Conservation (phyloP, 2,329 filamentous ascomycete species). For the Fonsecaea nubica region DNA sequence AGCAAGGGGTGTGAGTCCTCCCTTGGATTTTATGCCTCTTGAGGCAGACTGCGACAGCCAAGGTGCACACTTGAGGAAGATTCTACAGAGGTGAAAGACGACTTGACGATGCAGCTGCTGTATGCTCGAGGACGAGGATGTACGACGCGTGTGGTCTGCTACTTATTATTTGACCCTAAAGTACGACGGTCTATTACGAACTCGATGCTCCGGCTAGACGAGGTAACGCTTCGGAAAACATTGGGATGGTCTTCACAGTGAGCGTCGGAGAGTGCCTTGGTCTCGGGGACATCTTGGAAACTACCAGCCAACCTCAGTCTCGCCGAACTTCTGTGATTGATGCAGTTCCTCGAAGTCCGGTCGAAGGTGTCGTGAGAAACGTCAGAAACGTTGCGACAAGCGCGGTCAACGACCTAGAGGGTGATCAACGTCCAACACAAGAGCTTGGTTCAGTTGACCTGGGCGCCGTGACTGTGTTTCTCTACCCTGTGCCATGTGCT, state of each 20-base stretch:
- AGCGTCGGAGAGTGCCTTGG: not conserved
- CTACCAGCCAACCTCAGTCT: not conserved
- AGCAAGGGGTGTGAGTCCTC: conserved; percentile 3
- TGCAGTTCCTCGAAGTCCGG: not conserved
- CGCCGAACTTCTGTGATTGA: not conserved
- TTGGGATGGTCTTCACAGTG: not conserved
- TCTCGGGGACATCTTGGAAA: not conserved
- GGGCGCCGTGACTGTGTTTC: not conserved
- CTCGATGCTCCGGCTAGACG: not conserved
- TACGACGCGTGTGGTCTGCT: not conserved
- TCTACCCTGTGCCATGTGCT: not conserved
- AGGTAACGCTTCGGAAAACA: not conserved
- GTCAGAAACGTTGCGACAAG: not conserved
- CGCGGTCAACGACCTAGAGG: not conserved
- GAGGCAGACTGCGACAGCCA: conserved; percentile 36
- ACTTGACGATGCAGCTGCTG: not conserved
- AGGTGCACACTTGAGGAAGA: conserved; percentile 35
- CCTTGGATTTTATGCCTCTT: conserved; percentile 35
- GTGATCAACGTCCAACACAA: not conserved
- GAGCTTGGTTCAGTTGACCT: not conserved
- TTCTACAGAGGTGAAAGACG: conserved; percentile 19
- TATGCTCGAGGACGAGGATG: not conserved
- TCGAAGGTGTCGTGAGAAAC: not conserved
- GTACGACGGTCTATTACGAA: not conserved
- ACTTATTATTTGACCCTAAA: not conserved